Evolutionary conservation across 2,329 filamentous ascomycete species (phyloP).

Genomic region (Amphichorda felina): DNA sequence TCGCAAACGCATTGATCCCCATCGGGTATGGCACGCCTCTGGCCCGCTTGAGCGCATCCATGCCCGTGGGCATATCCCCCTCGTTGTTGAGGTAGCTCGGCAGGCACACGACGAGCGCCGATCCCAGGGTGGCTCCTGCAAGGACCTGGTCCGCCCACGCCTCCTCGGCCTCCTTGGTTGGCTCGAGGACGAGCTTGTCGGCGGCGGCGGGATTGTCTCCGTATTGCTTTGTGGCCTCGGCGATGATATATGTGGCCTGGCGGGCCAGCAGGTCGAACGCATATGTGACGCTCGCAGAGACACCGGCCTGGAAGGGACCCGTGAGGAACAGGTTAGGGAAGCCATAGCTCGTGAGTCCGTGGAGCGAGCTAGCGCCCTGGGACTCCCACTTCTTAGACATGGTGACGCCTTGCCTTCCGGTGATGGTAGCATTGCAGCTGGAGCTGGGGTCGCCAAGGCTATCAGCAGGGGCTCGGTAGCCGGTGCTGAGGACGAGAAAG

Average conservation of each 20-base stretch:
- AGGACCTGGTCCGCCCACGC: no score
- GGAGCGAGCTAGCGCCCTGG: constrained; percentile 33
- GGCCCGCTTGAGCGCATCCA: constrained; percentile 20
- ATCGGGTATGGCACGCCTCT: no score
- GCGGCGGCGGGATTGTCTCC: no score
- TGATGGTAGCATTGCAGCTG: constrained; percentile 13
- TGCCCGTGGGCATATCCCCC: constrained; percentile 17
- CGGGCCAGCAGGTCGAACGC: constrained; percentile 19
- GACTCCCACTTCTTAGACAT: constrained; percentile 31
- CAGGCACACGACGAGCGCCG: constrained; percentile 36
- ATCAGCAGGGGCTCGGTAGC: constrained; percentile 18
- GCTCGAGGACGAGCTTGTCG: constrained; percentile 24
- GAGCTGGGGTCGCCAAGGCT: constrained; percentile 11
- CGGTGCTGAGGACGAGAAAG: constrained; percentile 19
- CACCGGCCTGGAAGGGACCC: constrained; percentile 26
- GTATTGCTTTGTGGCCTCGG: constrained; percentile 10
- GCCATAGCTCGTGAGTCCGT: constrained; percentile 32
- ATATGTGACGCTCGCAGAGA: constrained; percentile 24
- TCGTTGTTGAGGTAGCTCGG: constrained; percentile 40
- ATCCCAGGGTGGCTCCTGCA: no score
- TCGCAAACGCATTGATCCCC: no score
- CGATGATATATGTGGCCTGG: constrained; percentile 29
- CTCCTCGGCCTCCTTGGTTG: constrained; percentile 30
- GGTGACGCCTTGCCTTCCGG: constrained; percentile 30
- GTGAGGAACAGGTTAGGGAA: constrained; percentile 46